Evolutionary conservation across 2,329 filamentous ascomycete species (phyloP), one percentile per base, ranked within the genome.

Genomic region (Aureobasidium vineae): DNA sequence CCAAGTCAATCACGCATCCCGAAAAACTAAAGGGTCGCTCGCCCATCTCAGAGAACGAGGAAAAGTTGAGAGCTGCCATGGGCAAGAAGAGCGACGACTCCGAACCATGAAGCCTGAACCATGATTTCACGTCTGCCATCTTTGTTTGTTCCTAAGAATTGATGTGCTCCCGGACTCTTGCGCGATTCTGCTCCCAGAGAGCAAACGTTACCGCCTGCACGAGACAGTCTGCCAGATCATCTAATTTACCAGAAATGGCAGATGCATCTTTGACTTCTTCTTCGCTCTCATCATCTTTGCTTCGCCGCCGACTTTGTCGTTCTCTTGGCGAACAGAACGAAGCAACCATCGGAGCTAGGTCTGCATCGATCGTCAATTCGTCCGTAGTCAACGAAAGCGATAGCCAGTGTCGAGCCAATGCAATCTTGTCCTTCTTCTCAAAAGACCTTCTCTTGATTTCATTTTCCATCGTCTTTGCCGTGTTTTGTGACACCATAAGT

Each of bases 171-270:
- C 31, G 19, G 31, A 74, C 69, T 54, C 66, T 65, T 28, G 66
- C 47, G 23, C 76, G 68, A 70, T 90, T 90, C 70, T 82, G 78
- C 73, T 92, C 86, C 91, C 91, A 96, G 68, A 87, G 82, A 43
- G 91, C 76, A 87, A 90, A 94, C 2, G 90, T 88, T 67, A 91
- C 81, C 2, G 87, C 91, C 75, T 96, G 91, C 64, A 95, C 75
- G 31, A 95, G 78, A 74, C 88, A 90, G 78, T 96, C 91, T 0
- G 91, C 89, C 59, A 96, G 77, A 78, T 96, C 91, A 76, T 96
- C 91, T 63, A 94, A 76, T 76, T 95, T 95, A n/a, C 71, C 72
- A 26, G 73, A 28, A 19, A 43, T 49, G 19, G 23, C 63, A 21
- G 21, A 15, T 33, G 23, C 31, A n/a, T 43, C 40, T 41, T 13